Evolutionary conservation across 768 basidiomycete species (phyloP).

Genomic region (Termitomyces sp.): DNA sequence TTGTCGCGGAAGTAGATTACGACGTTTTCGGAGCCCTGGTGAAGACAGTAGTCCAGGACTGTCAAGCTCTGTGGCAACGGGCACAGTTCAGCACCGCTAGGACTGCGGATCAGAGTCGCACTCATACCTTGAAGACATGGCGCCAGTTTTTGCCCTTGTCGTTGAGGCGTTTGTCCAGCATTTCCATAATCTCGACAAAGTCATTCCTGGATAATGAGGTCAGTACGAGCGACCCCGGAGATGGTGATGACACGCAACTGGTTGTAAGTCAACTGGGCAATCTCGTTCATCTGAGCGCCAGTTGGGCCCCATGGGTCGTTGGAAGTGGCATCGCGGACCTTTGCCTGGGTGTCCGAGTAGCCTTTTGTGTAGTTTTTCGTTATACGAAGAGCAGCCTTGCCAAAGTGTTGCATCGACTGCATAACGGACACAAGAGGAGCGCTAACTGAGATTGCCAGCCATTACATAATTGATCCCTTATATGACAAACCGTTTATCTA

Average conservation of each 20-base stretch:
- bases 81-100: background rate
- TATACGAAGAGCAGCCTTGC: slow-evolving; percentile 79
- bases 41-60: slow-evolving; percentile 91
- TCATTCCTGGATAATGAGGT: slow-evolving; percentile 54
- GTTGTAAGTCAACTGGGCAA: slow-evolving; percentile 95
- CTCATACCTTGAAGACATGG: slow-evolving; percentile 91
- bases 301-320: slow-evolving; percentile 99
- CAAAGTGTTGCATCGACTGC: slow-evolving; percentile 64
- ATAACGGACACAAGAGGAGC: background rate
- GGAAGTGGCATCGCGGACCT: slow-evolving; percentile 93
- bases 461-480: slow-evolving; percentile 1
- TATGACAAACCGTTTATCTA: background rate
- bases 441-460: background rate
- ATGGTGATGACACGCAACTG: slow-evolving; percentile 45
- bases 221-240: background rate
- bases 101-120: background rate
- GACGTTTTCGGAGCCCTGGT: slow-evolving; percentile 96
- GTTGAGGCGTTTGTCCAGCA: slow-evolving; percentile 96
- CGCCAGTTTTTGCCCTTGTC: slow-evolving; percentile 99
- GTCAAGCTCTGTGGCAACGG: slow-evolving; percentile 63
- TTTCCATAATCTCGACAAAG: slow-evolving; percentile 99
- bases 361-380: slow-evolving; percentile 96
- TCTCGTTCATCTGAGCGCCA: slow-evolving; percentile 98
- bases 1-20: slow-evolving; percentile 99
- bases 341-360: slow-evolving; percentile 93